Conservation (phyloP, 768 basidiomycete species). For the Phylloporus rhodoxanthus region DNA sequence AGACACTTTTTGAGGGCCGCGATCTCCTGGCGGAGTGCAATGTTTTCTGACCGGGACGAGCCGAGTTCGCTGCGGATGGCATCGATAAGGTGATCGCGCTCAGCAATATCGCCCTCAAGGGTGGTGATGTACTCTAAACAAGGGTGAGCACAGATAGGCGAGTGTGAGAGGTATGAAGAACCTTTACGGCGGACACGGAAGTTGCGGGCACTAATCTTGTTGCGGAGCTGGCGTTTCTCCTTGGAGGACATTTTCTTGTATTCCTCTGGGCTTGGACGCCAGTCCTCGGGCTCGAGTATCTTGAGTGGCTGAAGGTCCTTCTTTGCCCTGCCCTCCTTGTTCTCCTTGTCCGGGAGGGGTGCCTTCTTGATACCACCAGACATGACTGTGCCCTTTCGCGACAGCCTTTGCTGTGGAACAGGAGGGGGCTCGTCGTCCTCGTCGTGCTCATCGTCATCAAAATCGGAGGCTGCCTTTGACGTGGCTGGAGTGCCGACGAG, state of each 20-base stretch:
- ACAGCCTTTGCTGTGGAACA: conserved; percentile 41
- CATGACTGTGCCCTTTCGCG: conserved; percentile 62
- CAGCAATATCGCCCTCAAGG: conserved; percentile 88
- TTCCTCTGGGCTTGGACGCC: conserved; percentile 85
- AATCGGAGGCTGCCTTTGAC: conserved; percentile 38
- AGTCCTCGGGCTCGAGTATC: conserved; percentile 52
- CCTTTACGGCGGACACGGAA: conserved; percentile 95
- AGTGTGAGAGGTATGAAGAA: conserved; percentile 23
- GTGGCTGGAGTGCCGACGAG: conserved; percentile 62
- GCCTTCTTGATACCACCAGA: conserved; percentile 72
- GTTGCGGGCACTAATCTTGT: conserved; percentile 95
- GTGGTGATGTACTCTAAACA: conserved; percentile 83
- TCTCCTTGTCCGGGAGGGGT: conserved; percentile 33
- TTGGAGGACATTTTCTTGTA: conserved; percentile 94
- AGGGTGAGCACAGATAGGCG: background rate
- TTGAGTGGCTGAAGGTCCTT: conserved; percentile 26
- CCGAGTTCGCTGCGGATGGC: conserved; percentile 82
- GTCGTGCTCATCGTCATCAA: conserved; percentile 36
- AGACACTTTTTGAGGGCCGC: conserved; percentile 67
- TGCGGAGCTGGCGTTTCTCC: conserved; percentile 92
- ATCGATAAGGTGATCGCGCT: conserved; percentile 85
- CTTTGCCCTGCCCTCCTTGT: conserved; percentile 16
- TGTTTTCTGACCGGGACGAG: conserved; percentile 72
- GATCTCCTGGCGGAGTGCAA: conserved; percentile 75
- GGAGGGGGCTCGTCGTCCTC: conserved; percentile 25